Conservation (phyloP, 2,329 filamentous ascomycete genomes). For the Tolypocladium sp. region DNA sequence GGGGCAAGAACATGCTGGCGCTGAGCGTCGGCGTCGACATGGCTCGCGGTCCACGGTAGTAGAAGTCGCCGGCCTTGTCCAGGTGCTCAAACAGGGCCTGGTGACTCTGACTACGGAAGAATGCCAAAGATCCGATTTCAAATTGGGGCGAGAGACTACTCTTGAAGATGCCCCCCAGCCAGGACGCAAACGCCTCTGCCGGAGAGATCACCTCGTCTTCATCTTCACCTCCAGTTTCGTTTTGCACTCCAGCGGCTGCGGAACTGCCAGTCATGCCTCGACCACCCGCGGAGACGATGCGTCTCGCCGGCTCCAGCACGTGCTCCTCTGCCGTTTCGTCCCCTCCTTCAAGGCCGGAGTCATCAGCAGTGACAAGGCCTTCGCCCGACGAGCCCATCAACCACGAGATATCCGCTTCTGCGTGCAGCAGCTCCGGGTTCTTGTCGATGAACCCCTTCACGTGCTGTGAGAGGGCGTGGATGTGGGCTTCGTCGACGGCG, state of each 20-base stretch:
- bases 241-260: background rate
- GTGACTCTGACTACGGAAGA: constrained; percentile 40
- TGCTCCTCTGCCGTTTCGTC: background rate
- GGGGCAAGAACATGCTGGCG: constrained; percentile 42
- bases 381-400: constrained; percentile 19
- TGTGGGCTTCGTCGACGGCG: constrained; percentile 32
- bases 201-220: constrained; percentile 10
- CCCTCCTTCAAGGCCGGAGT: background rate
- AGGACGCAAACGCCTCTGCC: constrained; percentile 19
- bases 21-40: constrained; percentile 45
- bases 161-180: constrained; percentile 33
- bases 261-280: background rate
- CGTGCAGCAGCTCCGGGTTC: constrained; percentile 32
- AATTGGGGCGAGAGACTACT: constrained; percentile 43
- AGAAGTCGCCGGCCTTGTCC: constrained; percentile 37
- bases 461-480: constrained; percentile 33
- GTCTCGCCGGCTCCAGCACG: background rate
- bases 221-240: constrained; percentile 5
- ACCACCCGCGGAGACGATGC: background rate
- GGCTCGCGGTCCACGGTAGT: constrained; percentile 36
- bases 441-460: constrained; percentile 36
- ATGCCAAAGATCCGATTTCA: constrained; percentile 41
- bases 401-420: constrained; percentile 40
- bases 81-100: constrained; percentile 39
- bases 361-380: background rate